Evolutionary conservation across 441 rosid species (phyloP).

Genomic region (Dalechampia spathulata): DNA sequence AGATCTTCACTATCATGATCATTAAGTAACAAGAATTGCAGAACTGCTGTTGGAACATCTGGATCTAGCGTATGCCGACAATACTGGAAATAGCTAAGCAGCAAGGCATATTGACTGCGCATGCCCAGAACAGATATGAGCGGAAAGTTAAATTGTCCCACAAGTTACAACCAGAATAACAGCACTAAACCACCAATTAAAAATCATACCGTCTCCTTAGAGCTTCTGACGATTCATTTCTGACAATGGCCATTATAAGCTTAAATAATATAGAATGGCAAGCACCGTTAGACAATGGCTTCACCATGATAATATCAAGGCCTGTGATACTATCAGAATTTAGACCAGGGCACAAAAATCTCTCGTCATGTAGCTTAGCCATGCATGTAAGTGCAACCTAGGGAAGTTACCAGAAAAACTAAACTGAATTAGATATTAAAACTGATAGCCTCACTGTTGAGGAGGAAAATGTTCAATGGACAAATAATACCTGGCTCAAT

Average conservation of each 20-base stretch:
- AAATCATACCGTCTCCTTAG: slow-evolving; percentile 87
- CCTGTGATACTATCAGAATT: slow-evolving; percentile 72
- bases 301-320: slow-evolving; percentile 78
- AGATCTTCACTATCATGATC: slow-evolving; percentile 92
- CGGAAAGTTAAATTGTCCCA: slow-evolving; percentile 7
- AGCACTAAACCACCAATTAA: slow-evolving; percentile 10
- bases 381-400: slow-evolving; percentile 97
- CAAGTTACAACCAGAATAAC: slow-evolving; percentile 4
- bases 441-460: slow-evolving; percentile 2
- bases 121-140: neutral
- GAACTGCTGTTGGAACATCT: slow-evolving; percentile 70
- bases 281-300: slow-evolving; percentile 88
- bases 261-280: slow-evolving; percentile 81
- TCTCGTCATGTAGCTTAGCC: slow-evolving; percentile 93
- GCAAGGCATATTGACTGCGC: slow-evolving; percentile 86
- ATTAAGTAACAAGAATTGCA: slow-evolving; percentile 68
- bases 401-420: slow-evolving; percentile 16
- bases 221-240: slow-evolving; percentile 93
- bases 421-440: slow-evolving; percentile 3
- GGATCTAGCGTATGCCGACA: slow-evolving; percentile 89
- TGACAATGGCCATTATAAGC: slow-evolving; percentile 80
- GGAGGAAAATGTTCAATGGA: neutral
- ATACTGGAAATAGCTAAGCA: slow-evolving; percentile 93
- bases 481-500: slow-evolving; percentile 55
- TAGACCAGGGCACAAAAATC: slow-evolving; percentile 56